Evolutionary conservation across 164 flowering plant species (phyloP).

Genomic region (Cinnamomum micranthum): DNA sequence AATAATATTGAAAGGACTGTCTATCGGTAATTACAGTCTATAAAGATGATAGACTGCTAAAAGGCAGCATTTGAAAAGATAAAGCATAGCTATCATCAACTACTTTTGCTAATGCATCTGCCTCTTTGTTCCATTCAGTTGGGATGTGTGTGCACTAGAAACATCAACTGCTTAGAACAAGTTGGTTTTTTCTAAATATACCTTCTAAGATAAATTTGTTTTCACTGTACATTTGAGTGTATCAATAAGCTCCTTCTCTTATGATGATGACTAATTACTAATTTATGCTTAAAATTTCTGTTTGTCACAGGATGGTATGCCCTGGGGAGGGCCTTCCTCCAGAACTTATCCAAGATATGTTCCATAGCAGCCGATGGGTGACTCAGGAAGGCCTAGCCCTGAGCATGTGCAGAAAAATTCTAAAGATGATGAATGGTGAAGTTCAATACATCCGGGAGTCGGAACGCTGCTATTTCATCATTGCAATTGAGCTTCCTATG

Average conservation of each 20-base stretch:
- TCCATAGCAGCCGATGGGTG: slow-evolving; percentile 59
- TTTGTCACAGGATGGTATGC: slow-evolving; percentile 52
- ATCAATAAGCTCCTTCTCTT: background rate
- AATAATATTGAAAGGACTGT: too few relatives aligned
- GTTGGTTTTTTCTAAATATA: too few relatives aligned
- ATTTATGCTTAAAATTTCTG: background rate
- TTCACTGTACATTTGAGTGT: too few relatives aligned
- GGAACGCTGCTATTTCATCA: slow-evolving; percentile 62
- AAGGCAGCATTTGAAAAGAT: too few relatives aligned
- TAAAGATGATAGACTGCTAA: too few relatives aligned
- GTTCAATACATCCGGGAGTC: slow-evolving; percentile 83
- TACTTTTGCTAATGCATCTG: too few relatives aligned
- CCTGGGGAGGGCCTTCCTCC: slow-evolving; percentile 85
- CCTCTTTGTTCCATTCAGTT: too few relatives aligned
- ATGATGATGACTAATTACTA: too few relatives aligned
- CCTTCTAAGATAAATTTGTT: background rate
- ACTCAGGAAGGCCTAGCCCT: slow-evolving; percentile 74
- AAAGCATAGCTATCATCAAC: too few relatives aligned
- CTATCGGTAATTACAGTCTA: too few relatives aligned
- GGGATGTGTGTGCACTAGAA: too few relatives aligned
- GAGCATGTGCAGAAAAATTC: slow-evolving; percentile 74
- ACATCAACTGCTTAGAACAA: too few relatives aligned
- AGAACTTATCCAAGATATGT: slow-evolving; percentile 77
- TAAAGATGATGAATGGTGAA: slow-evolving; percentile 79
- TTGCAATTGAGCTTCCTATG: slow-evolving; percentile 52